These are phyloP conservation scores for Bipolaris gigantea DNA, from an alignment of 2,329 filamentous ascomycete species.

Conservation along the genomic window DNA sequence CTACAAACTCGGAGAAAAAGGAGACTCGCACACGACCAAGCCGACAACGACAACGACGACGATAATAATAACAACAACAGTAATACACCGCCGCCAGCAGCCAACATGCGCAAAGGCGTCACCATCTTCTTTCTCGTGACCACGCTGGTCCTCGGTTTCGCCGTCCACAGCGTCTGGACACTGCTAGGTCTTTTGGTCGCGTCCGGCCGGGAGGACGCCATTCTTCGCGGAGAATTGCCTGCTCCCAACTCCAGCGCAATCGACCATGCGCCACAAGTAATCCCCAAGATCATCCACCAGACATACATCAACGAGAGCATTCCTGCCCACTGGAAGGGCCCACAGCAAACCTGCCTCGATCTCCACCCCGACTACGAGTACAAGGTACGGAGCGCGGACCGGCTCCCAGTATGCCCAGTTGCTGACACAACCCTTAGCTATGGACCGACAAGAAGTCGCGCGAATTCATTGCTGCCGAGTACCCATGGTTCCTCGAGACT, in stretches of 20 bases:
- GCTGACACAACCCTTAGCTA: constrained; percentile 53
- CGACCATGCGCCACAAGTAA: constrained; percentile 61
- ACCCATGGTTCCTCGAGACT: constrained; percentile 72
- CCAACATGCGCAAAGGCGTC: constrained; percentile 62
- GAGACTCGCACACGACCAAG: constrained; percentile 18
- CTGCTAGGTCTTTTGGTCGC: constrained; percentile 70
- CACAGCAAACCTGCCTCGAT: constrained; percentile 67
- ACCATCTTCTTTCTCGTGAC: constrained; percentile 68
- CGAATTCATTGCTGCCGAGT: constrained; percentile 69
- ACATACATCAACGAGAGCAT: constrained; percentile 73
- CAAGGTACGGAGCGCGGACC: constrained; percentile 54
- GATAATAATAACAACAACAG: constrained; percentile 17
- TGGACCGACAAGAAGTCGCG: constrained; percentile 74
- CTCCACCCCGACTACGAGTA: constrained; percentile 74
- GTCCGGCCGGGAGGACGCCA: constrained; percentile 67
- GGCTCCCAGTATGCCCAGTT: constrained; percentile 20
- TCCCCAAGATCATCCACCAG: constrained; percentile 78
- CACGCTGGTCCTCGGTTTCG: constrained; percentile 63
- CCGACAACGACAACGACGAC: constrained; percentile 29
- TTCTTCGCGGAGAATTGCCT: constrained; percentile 66
- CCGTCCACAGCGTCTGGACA: constrained; percentile 70
- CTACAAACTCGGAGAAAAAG: constrained; percentile 21
- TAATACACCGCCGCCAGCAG: constrained; percentile 3
- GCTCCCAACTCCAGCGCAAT: constrained; percentile 64
- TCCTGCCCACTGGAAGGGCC: constrained; percentile 65